Evolutionary conservation across 805 yeast species (phyloP), one percentile per base, ranked within the genome.

Genomic region (Monosporozyma aquatica): DNA sequence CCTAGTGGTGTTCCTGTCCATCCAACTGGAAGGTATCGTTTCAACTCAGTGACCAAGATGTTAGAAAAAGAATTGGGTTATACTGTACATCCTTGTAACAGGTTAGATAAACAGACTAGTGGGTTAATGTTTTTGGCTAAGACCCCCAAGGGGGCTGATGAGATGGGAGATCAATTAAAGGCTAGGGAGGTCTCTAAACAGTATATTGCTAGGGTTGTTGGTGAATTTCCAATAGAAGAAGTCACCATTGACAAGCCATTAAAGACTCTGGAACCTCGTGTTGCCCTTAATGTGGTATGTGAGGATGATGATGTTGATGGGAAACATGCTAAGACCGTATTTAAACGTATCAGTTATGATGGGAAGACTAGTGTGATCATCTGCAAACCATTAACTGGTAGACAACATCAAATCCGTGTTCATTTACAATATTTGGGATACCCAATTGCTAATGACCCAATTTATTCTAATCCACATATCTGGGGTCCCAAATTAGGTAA

Each of bases 1-100:
- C 98, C 98, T 0, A 74, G 92, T 2, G 97, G 97, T 0, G 72
- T 92, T 4, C 97, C 98, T 0, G 95, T 85, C 0, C 97, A 90
- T 58, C 97, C 98, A 3, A 82, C 96, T 0, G 97, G 97, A 0
- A 65, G 87, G 47, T 77, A 80, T 69, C 55, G 92, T 55, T 76
- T 77, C 62, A 75, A 80, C 58, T 76, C 92, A 2, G 73, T 86
- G 20, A 83, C 92, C 11, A 81, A 80, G 58, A 74, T 87, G 8
- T 62, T 90, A 50, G 80, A 85, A 59, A 75, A 77, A 43, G 92
- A 89, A 52, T 60, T 69, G 43, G 82, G 81, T 1, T 66, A 72
- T 36, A 64, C 66, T 2, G 90, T 82, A 2, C 95, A 87, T 56
- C 82, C 92, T 0, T 87, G 95, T 57, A 89, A 89, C 60, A 69